phyloP scores from a whole-genome alignment of 2,329 filamentous ascomycete species.

The Hypoxylon sp. region DNA sequence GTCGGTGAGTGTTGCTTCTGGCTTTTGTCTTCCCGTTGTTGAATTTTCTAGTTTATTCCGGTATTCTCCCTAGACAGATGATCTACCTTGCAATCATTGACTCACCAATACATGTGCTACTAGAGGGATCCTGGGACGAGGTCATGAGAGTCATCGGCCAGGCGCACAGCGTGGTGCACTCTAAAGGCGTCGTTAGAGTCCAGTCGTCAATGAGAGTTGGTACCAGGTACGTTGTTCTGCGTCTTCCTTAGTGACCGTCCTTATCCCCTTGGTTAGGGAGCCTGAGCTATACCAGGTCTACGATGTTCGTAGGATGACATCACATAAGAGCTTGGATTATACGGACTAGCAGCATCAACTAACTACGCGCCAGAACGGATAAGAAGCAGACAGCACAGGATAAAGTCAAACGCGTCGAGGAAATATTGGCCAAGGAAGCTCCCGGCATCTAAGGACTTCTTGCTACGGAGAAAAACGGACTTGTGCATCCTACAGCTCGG shows the following conservation, averaged over 20 bases:
- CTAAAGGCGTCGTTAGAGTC: conserved; percentile 81
- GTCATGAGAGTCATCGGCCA: conserved; percentile 90
- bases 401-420: conserved; percentile 76
- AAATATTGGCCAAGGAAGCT: conserved; percentile 57
- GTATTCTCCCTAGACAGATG: too few species aligned
- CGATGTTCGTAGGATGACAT: too few species aligned
- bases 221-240: conserved; percentile 68
- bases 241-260: too few species aligned
- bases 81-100: background rate
- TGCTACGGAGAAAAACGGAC: too few species aligned
- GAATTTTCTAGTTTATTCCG: background rate
- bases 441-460: background rate
- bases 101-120: conserved; percentile 15
- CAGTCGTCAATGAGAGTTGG: conserved; percentile 92
- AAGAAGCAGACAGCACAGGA: conserved; percentile 85
- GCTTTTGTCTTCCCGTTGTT: background rate
- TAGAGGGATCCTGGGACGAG: conserved; percentile 91
- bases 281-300: background rate
- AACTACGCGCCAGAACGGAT: conserved; percentile 72
- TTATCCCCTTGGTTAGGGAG: too few species aligned
- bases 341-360: background rate
- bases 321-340: background rate
- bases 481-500: background rate
- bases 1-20: conserved; percentile 72
- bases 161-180: conserved; percentile 82